Evolutionary conservation across 2,329 filamentous ascomycete genomes (phyloP).

Genomic region (Hortaea sp.): DNA sequence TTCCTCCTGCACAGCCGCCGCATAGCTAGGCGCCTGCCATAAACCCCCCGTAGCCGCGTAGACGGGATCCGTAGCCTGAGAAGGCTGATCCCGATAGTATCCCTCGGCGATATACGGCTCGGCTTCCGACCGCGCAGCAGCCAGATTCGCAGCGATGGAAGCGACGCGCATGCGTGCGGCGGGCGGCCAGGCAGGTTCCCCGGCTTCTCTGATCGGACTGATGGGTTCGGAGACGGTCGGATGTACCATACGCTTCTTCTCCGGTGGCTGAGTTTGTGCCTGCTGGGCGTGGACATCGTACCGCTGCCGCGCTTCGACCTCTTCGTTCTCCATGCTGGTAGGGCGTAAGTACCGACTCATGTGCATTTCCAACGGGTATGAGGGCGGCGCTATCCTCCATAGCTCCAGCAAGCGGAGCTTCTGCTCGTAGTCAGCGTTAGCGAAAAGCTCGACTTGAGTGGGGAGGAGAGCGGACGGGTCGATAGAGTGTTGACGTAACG

Average conservation of each 20-base stretch:
- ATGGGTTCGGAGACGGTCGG: conserved; percentile 16
- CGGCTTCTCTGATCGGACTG: conserved; percentile 14
- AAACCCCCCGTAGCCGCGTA: conserved; percentile 39
- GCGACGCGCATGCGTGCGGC: conserved; percentile 20
- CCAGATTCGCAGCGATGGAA: conserved; percentile 12
- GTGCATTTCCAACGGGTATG: conserved; percentile 33
- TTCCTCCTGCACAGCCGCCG: conserved; percentile 3
- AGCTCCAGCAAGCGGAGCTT: conserved; percentile 68
- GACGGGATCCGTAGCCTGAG: conserved; percentile 56
- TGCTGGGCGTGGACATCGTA: conserved; percentile 41
- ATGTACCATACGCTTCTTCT: conserved; percentile 16
- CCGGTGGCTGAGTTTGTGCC: conserved; percentile 6
- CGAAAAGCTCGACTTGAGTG: conserved; percentile 70
- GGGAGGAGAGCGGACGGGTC: conserved; percentile 59
- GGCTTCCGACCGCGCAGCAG: conserved; percentile 24
- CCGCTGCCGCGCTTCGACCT: conserved; percentile 46
- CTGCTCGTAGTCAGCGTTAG: conserved; percentile 61
- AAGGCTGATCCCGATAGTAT: conserved; percentile 56
- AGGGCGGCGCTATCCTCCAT: conserved; percentile 72
- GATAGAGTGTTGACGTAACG: conserved; percentile 56
- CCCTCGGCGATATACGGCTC: conserved; percentile 81
- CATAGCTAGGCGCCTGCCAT: conserved; percentile 29
- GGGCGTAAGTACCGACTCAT: conserved; percentile 47
- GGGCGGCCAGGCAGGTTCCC: conserved; percentile 19
- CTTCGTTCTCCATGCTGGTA: conserved; percentile 46